Base-by-base conservation (phyloP, 2,329 filamentous ascomycete genomes). In the Colletotrichum sidae region DNA sequence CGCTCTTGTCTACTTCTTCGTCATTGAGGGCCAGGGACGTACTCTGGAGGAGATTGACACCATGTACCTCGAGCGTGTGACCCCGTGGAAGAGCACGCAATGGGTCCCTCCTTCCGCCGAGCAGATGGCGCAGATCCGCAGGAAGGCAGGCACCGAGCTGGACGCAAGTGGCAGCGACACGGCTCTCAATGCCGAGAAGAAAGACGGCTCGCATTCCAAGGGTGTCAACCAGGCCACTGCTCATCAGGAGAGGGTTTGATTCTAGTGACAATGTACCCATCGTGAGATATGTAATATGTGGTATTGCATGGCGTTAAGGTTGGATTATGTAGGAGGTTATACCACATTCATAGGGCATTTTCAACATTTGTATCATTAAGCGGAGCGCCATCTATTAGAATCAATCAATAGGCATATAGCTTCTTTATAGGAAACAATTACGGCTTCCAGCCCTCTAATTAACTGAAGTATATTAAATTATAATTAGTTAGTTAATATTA, bases 1-100 rank as follows among this genome's bases (percentile, higher is more conserved):
- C 0, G 68, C 88, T 0, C 76, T 93, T 11, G 90, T 94, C 37
- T 94, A 90, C 80, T 92, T 94, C 78, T 93, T 93, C 75, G 85
- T 94, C 56, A 88, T 91, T 60, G 92, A 94, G 74, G 89, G 86
- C 50, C 89, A 92, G 72, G 91, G 90, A 56, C 86, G 91, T 6
- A 89, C 87, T 0, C 83, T 95, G 2, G 92, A 95, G 78, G 91
- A 94, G 75, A 91, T 95, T 60, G 92, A 95, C 71, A 90, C 88
- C 52, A 92, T 92, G 89, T 94, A 93, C 69, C 81, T 92, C 41
- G 81, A 90, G 54, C 79, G 80, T 34, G 88, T 92, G 15, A 86
- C 80, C 69, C 89, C 90, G 0, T 87, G 86, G 79, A 85, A 88
- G 80, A 90, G 87, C 70, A 74, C 79, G 50, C 79, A 83, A 67